phyloP scores from a whole-genome alignment of 106 monocot species.

The Dendrobium chrysotoxum region DNA sequence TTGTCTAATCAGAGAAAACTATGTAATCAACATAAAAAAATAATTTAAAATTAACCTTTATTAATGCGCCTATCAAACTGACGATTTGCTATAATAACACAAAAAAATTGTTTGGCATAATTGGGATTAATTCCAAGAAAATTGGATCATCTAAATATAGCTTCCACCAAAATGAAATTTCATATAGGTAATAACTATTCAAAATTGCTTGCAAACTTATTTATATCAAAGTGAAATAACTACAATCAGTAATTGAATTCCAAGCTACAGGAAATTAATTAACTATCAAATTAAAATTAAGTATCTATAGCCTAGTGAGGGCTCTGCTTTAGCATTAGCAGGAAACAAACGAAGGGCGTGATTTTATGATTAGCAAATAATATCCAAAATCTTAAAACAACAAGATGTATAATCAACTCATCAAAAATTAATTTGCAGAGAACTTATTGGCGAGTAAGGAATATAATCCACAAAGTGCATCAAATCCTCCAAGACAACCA shows the following conservation, averaged over 20 bases:
- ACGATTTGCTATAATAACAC: neutral
- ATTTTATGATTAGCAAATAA: neutral
- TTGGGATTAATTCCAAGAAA: neutral
- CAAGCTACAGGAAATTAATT: neutral
- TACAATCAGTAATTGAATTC: neutral
- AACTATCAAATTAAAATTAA: no score
- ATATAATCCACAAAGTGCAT: slow-evolving; percentile 64
- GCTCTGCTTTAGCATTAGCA: no score
- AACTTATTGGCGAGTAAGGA: slow-evolving; percentile 35
- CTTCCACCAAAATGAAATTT: neutral
- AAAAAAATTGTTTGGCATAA: neutral
- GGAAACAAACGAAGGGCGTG: neutral
- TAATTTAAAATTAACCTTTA: no score
- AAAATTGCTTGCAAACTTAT: neutral
- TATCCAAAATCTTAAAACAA: neutral
- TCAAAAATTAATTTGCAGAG: neutral
- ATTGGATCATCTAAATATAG: neutral
- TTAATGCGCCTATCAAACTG: no score
- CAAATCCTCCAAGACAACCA: slow-evolving; percentile 53
- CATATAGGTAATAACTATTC: neutral
- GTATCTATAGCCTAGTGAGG: no score
- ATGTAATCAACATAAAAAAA: no score
- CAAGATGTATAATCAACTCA: neutral
- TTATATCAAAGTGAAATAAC: neutral
- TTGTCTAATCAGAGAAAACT: no score